These are phyloP conservation scores for Onygena corvina DNA, from an alignment of 2,329 filamentous ascomycete genomes.

Conservation along the genomic window DNA sequence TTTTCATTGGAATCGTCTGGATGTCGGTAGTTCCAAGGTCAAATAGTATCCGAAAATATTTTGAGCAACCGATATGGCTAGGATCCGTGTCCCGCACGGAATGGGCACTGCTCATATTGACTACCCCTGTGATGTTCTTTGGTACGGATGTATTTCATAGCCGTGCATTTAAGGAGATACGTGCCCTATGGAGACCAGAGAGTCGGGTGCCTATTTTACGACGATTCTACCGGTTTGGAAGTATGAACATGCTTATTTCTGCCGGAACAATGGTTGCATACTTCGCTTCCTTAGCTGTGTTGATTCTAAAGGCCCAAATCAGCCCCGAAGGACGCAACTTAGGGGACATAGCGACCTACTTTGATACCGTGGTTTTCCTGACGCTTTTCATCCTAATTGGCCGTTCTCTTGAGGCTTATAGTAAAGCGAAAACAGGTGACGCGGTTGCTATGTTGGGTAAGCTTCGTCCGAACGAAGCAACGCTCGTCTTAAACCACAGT, in stretches of 20 bases:
- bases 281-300: conserved; percentile 64
- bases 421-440: conserved; percentile 79
- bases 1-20: conserved; percentile 78
- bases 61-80: conserved; percentile 59
- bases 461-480: conserved; percentile 63
- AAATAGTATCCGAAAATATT: conserved; percentile 48
- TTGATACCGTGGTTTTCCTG: conserved; percentile 84
- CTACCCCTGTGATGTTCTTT: conserved; percentile 78
- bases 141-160: conserved; percentile 75
- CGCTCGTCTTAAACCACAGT: conserved; percentile 42
- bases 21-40: conserved; percentile 63
- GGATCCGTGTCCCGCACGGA: conserved; percentile 62
- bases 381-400: conserved; percentile 72
- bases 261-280: conserved; percentile 82
- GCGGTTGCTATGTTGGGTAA: conserved; percentile 69
- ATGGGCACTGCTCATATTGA: conserved; percentile 66
- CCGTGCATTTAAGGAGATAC: conserved; percentile 65
- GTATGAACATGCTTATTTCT: conserved; percentile 91
- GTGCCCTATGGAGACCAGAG: conserved; percentile 60
- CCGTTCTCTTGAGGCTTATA: conserved; percentile 59
- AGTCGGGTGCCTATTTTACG: conserved; percentile 61
- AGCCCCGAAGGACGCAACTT: conserved; percentile 30
- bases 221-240: conserved; percentile 83
- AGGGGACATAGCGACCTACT: conserved; percentile 55
- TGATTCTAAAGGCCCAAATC: conserved; percentile 47